Conservation (phyloP, 352 stramenopile genomes). For the Phytopythium oedochilum region DNA sequence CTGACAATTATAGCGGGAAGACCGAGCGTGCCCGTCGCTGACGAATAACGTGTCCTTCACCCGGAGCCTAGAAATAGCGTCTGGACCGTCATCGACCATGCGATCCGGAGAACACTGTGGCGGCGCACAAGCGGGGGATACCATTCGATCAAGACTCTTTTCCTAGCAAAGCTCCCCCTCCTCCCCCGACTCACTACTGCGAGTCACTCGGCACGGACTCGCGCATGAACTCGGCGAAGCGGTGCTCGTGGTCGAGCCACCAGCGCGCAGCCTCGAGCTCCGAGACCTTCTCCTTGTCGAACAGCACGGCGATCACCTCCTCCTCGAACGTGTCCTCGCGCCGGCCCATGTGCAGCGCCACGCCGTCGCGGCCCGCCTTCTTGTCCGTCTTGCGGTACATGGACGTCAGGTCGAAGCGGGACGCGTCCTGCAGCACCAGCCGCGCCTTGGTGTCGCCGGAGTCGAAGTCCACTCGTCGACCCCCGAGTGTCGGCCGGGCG, state of each 20-base stretch:
- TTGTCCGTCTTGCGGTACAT: constrained; percentile 87
- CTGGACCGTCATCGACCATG: too few relatives aligned
- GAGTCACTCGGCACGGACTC: too few relatives aligned
- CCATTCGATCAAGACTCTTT: not conserved
- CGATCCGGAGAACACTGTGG: too few relatives aligned
- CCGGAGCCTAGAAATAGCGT: too few relatives aligned
- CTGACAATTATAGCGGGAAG: too few relatives aligned
- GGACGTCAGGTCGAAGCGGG: constrained; percentile 70
- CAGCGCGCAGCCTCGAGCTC: constrained; percentile 64
- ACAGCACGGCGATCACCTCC: constrained; percentile 77
- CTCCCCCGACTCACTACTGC: too few relatives aligned
- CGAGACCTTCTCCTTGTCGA: constrained; percentile 83
- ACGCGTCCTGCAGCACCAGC: constrained; percentile 63
- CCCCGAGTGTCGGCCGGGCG: constrained; percentile 35
- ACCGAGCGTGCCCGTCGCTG: too few relatives aligned
- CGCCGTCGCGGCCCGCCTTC: constrained; percentile 61
- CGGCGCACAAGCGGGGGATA: too few relatives aligned
- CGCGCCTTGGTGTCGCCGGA: constrained; percentile 73
- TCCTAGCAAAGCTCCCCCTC: too few relatives aligned
- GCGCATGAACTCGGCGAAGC: constrained; percentile 38
- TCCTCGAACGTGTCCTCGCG: constrained; percentile 77
- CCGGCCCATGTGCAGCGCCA: constrained; percentile 69
- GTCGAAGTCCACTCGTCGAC: constrained; percentile 57
- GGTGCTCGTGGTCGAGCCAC: constrained; percentile 69
- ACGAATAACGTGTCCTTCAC: too few relatives aligned